Base-by-base conservation (phyloP, 306 rosid species). In the Ormosia semicastrata region DNA sequence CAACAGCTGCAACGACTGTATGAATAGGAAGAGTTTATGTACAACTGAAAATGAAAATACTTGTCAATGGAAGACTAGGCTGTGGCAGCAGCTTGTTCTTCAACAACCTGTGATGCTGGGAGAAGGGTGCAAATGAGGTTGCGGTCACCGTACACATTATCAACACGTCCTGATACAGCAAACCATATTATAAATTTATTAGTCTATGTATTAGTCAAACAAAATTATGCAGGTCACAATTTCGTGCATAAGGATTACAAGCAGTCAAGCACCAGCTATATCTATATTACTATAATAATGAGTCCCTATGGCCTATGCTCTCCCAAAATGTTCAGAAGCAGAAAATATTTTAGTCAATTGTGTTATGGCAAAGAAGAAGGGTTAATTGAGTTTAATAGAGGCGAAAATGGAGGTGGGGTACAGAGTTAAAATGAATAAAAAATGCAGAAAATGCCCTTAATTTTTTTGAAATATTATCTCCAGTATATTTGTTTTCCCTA, bases 71-170 rank as follows among this genome's bases (percentile, higher is more conserved):
- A 75, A 68, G 53, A 76, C 85, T 93, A 96, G 24, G 99, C 99
- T 65, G 87, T 75, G 70, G 97, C 99, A 37, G 99, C 99, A n/a
- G 94, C 97, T 78, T 81, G 87, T 90, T 96, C 99, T 82, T 96
- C 98, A 53, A 74, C 92, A 4, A 70, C 82, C 81, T 92, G 94
- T 37, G 94, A 76, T 54, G 86, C 94, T 15, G 97, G 94, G 15
- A 53, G 98, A 78, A 96, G 99, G 77, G 99, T 96, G 94, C 97
- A 93, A 78, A 94, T 24, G 46, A 96, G 98, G 97, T 94, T 91
- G 81, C 99, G 98, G 93, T 96, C 99, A 4, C 99, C 99, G 5
- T 96, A 96, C 82, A 96, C 99, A 64, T 84, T 85, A 62, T 81
- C 84, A 24, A 86, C 86, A 73, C 89, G 89, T 62, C 89, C 89